Base-by-base conservation (phyloP, 495 filamentous ascomycete genomes). In the Trichodelitschia bisporula region DNA sequence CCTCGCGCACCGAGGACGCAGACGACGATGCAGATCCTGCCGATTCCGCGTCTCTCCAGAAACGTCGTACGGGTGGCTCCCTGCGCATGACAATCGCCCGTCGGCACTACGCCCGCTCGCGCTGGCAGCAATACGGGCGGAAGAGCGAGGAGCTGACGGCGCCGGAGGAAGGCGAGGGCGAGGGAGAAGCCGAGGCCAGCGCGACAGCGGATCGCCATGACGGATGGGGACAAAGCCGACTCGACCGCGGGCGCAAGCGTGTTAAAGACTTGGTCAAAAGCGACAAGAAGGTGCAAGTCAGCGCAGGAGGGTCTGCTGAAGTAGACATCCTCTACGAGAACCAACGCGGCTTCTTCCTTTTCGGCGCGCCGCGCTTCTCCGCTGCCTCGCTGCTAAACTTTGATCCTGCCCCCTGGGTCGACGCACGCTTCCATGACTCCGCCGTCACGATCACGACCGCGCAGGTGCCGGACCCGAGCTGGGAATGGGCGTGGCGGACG, bases 251-350 rank as follows among this genome's bases (percentile, higher is more conserved):
- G 8, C 36, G 37, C 2, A 28, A 39, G 10, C 26, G 34, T 24
- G 28, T 37, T 8, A 3, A 27, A n/a, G 13, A 20, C 12, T 4
- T 30, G 18, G 8, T 33, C 15, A 1, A 15, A 4, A 4, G 12
- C 4, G 21, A 39, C 32, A 30, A 32, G 4, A 37, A 33, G 21
- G 11, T 9, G 32, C 26, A 28, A 33, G 28, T 26, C 11, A 18
- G 31, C 10, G 32, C 37, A 29, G 31, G 33, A 13, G 40, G 41
- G 16, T 38, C 49, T 18, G 38, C 64, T 2, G 64, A 57, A 9
- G 64, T 97, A 18, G 89, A 99, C 36, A 64, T 93, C 8, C 62
- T 99, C 4, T 93, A 91, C 45, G 89, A 99, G 50, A 95, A 99
- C 29, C 54, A 56, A 35, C 45, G 54, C 17, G 53, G 55, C 14